A percentile compares a stretch with the other conserved stretches of the same genome.
These are phyloP conservation scores for Cyclostephanos invisitatus DNA, from an alignment of 108 stramenopile species.

Conservation along the genomic window DNA sequence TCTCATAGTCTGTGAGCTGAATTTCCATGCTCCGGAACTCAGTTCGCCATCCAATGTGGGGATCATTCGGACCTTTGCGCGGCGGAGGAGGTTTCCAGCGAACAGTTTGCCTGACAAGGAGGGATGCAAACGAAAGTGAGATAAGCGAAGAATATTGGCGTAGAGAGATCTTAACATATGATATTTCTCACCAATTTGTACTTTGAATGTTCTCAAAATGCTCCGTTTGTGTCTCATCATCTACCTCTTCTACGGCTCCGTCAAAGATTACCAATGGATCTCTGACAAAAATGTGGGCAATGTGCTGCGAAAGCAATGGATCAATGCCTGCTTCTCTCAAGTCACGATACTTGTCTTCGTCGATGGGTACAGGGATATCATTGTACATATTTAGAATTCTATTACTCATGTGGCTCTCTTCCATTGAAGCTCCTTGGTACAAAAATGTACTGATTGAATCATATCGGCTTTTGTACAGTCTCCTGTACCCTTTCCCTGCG, in stretches of 20 bases:
- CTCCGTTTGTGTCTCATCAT: conserved; percentile 92
- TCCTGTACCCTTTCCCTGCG: conserved; percentile 70
- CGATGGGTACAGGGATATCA: conserved; percentile 86
- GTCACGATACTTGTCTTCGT: conserved; percentile 75
- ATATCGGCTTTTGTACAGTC: conserved; percentile 94
- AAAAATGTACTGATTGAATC: conserved; percentile 95
- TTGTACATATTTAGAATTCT: conserved; percentile 92
- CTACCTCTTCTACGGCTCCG: conserved; percentile 92
- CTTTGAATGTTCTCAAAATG: conserved; percentile 99
- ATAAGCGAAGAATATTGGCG: background rate
- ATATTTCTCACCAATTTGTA: conserved; percentile 91
- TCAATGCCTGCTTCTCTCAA: conserved; percentile 90
- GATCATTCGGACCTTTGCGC: conserved; percentile 80
- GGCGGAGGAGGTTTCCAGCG: conserved; percentile 99
- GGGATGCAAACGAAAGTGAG: background rate
- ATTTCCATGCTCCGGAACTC: conserved; percentile 99
- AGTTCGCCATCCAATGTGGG: conserved; percentile 98
- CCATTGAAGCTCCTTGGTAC: conserved; percentile 71
- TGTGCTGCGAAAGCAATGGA: conserved; percentile 91
- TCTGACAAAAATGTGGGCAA: conserved; percentile 95
- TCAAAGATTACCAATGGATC: conserved; percentile 98
- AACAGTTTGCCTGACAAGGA: conserved; percentile 81
- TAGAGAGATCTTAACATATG: background rate
- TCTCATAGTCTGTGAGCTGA: conserved; percentile 98
- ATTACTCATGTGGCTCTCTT: conserved; percentile 49